These are phyloP conservation scores for Chalciporus piperatoides DNA, from an alignment of 1,284 basidiomycete genomes.

Conservation along the genomic window DNA sequence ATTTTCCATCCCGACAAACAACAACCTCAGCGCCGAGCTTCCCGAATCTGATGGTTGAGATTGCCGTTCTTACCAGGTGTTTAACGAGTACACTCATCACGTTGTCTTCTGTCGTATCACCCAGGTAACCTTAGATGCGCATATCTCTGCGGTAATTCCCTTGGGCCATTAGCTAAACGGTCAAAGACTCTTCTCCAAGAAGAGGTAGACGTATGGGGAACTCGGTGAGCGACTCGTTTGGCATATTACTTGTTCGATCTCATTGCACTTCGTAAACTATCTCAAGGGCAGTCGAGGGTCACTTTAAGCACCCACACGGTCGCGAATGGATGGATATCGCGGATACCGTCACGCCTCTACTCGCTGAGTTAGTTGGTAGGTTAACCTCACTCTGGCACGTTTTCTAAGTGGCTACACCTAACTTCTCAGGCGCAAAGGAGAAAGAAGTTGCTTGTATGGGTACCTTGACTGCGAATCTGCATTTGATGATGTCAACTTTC, in stretches of 20 bases:
- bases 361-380: constrained; percentile 82
- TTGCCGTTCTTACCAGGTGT: constrained; percentile 2
- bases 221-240: constrained; percentile 48
- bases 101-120: constrained; percentile 13
- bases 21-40: constrained; percentile 47
- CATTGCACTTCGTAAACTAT: constrained; percentile 5
- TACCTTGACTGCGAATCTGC: constrained; percentile 91
- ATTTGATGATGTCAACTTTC: constrained; percentile 92
- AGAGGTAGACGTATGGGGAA: constrained; percentile 87
- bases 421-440: constrained; percentile 69
- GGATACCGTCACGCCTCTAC: constrained; percentile 67
- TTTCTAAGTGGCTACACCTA: constrained; percentile 16
- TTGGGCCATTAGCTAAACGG: constrained; percentile 79
- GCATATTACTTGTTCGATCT: constrained; percentile 8
- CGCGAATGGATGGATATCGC: constrained; percentile 85
- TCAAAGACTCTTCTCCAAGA: constrained; percentile 73
- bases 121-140: constrained; percentile 56
- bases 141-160: constrained; percentile 96
- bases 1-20: constrained; percentile 63
- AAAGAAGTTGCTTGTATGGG: constrained; percentile 93
- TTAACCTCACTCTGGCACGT: constrained; percentile 10
- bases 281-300: constrained; percentile 82
- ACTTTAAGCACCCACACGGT: constrained; percentile 83
- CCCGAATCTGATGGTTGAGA: constrained; percentile 36
- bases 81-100: constrained; percentile 19